Base-by-base conservation (phyloP, 108 stramenopile species). In the Nitzschia palea region DNA sequence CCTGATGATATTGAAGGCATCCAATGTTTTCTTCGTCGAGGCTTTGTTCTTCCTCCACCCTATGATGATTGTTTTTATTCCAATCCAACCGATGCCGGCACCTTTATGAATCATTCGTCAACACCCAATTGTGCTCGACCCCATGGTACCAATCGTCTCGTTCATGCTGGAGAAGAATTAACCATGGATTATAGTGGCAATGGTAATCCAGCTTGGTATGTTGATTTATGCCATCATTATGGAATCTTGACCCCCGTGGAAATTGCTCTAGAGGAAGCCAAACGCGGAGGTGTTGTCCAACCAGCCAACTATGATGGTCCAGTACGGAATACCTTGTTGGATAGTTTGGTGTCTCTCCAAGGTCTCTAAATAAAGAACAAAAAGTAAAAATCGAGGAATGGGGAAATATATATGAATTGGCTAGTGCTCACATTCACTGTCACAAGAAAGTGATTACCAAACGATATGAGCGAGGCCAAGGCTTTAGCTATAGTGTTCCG, bases 11-110 rank as follows among this genome's bases (percentile, higher is more conserved):
- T 55, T 1, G 25, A 58, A 37, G 55, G 44, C 12, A 65, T 58
- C 15, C 55, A 40, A 20, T 4, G 25, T 2, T 73, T 73, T 58
- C 29, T 73, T n/a, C 17, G 63, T 27, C 54, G 62, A 31, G 71
- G 71, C 0, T 73, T 73, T 36, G 63, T 73, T 3, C 47, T 73
- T 22, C 62, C 44, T 29, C 18, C 54, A 3, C 54, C 60, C 29
- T 40, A 71, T 9, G 70, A 71, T 54, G 53, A 71, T 20, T 48
- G n/a, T 17, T 71, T 62, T 31, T 52, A 62, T n/a, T 71, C 70
- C 51, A 71, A 71, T 55, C 70, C 70, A 8, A 71, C 70, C 5
- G 70, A 71, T 51, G 48, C 70, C 2, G 70, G 70, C 2, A 33
- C 60, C 18, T 54, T 62, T 18, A 71, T 62, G 34, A 71, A 71